A percentile compares a stretch with the other conserved stretches of the same genome.
Evolutionary conservation across 257 asterid species (phyloP).

Genomic region (Verbena officinalis): DNA sequence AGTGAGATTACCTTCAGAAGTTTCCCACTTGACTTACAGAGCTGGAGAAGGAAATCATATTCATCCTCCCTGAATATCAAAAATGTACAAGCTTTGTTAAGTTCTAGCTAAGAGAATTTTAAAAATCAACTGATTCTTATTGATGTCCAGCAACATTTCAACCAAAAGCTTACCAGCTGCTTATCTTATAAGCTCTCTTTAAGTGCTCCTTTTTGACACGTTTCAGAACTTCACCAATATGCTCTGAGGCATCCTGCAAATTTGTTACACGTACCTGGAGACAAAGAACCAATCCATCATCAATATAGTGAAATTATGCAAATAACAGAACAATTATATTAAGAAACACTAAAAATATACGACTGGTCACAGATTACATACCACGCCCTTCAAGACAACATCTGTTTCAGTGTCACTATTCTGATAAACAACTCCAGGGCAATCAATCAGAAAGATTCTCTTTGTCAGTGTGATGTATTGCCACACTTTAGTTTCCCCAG

Average conservation of each 20-base stretch:
- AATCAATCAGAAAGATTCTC: slow-evolving; percentile 86
- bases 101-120: too few relatives aligned
- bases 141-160: slow-evolving; percentile 4
- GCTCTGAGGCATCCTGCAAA: slow-evolving; percentile 93
- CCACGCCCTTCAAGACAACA: slow-evolving; percentile 98
- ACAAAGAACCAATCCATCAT: slow-evolving; percentile 4
- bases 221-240: slow-evolving; percentile 88
- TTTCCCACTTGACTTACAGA: slow-evolving; percentile 81
- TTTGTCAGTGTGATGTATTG: slow-evolving; percentile 93
- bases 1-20: slow-evolving; percentile 68
- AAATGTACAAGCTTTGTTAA: background rate
- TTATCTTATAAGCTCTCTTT: slow-evolving; percentile 79
- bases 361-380: slow-evolving; percentile 37
- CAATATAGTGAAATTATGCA: background rate
- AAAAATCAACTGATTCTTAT: too few relatives aligned
- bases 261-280: slow-evolving; percentile 89
- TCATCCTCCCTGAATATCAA: slow-evolving; percentile 75
- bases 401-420: slow-evolving; percentile 84
- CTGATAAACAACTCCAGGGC: slow-evolving; percentile 97
- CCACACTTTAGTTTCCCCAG: slow-evolving; percentile 99
- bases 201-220: slow-evolving; percentile 92
- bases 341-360: slow-evolving; percentile 18
- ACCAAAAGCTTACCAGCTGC: slow-evolving; percentile 55
- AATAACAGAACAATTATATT: background rate
- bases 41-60: slow-evolving; percentile 80